These are phyloP conservation scores for Picocystis sp. DNA, from an alignment of 163 green algal genomes.

Conservation along the genomic window DNA sequence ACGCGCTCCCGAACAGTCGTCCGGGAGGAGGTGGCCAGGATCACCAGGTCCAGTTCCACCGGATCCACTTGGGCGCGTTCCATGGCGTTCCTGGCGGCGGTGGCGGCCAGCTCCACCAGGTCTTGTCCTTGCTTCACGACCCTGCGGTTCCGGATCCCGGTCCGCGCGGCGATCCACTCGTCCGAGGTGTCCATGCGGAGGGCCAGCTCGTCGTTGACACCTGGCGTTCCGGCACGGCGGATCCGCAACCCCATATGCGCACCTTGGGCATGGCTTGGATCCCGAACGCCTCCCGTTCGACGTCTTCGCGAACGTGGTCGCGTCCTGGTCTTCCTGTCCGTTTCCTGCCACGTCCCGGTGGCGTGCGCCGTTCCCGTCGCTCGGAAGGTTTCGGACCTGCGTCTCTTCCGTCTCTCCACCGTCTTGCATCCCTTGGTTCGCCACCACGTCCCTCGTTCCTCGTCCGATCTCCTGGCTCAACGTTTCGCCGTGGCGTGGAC, in stretches of 20 bases:
- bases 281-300: too few relatives aligned
- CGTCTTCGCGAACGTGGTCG: too few relatives aligned
- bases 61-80: conserved; percentile 67
- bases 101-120: conserved; percentile 46
- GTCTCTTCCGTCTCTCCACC: too few relatives aligned
- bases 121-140: background rate
- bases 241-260: conserved; percentile 32
- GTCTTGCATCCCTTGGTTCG: too few relatives aligned
- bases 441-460: too few relatives aligned
- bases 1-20: conserved; percentile 92
- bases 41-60: conserved; percentile 79
- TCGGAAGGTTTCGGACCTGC: too few relatives aligned
- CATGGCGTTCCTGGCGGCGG: conserved; percentile 49
- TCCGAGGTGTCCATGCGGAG: conserved; percentile 90
- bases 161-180: conserved; percentile 80
- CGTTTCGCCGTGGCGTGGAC: too few relatives aligned
- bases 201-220: conserved; percentile 81
- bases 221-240: conserved; percentile 46
- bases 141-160: conserved; percentile 13
- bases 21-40: conserved; percentile 83
- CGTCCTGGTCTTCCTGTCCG: too few relatives aligned
- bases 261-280: too few relatives aligned
- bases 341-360: too few relatives aligned
- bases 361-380: too few relatives aligned
- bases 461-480: too few relatives aligned